phyloP scores from a whole-genome alignment of 805 yeast species.

The Cephaloascus albidus region DNA sequence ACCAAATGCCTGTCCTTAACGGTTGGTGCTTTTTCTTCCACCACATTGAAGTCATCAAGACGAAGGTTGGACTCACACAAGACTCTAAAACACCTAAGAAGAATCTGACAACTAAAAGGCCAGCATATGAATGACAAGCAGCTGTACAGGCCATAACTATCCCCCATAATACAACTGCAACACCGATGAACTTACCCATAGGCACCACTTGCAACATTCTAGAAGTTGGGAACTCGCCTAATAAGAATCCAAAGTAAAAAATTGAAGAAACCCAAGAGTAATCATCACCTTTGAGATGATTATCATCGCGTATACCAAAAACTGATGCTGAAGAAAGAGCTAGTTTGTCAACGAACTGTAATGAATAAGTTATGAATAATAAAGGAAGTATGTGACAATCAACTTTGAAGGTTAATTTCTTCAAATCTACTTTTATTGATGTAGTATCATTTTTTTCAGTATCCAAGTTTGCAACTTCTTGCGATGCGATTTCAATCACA shows the following conservation, averaged over 20 bases:
- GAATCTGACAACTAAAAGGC: conserved; percentile 43
- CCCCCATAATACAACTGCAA: conserved; percentile 51
- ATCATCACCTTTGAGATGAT: too few species aligned
- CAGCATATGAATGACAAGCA: conserved; percentile 42
- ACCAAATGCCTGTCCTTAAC: conserved; percentile 45
- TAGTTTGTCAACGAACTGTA: conserved; percentile 16
- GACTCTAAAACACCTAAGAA: conserved; percentile 47
- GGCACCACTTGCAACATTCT: too few species aligned
- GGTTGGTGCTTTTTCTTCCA: conserved; percentile 45
- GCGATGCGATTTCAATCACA: too few species aligned
- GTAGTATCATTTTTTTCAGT: too few species aligned
- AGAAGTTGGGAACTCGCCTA: too few species aligned
- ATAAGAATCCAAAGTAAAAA: too few species aligned
- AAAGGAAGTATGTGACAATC: conserved; percentile 6
- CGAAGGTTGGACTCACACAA: conserved; percentile 46
- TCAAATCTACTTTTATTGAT: too few species aligned
- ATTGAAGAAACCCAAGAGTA: too few species aligned
- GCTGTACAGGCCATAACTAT: conserved; percentile 36
- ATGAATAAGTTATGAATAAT: conserved; percentile 14
- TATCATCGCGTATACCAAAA: background rate
- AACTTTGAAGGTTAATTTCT: too few species aligned
- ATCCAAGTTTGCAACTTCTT: too few species aligned
- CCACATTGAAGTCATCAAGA: conserved; percentile 54
- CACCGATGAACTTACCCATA: too few species aligned
- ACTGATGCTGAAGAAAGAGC: conserved; percentile 14